phyloP scores from a whole-genome alignment of 1,139 yeast genomes.

The Kodamaea fungicola region DNA sequence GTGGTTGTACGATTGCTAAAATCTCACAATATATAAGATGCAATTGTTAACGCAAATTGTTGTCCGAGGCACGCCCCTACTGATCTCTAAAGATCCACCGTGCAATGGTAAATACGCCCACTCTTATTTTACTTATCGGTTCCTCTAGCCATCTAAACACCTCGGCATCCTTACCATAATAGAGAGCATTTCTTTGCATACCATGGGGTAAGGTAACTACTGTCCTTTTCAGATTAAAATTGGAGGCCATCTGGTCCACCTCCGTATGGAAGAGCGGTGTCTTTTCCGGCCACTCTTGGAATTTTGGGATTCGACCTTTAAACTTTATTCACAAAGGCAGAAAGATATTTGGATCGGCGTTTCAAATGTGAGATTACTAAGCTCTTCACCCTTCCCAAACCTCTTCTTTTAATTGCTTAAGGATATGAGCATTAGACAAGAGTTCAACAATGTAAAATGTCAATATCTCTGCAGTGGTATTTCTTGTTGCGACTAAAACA shows the following conservation, averaged over 20 bases:
- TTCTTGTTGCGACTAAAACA: slow-evolving; percentile 44
- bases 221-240: slow-evolving; percentile 45
- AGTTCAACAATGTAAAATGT: slow-evolving; percentile 41
- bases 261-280: slow-evolving; percentile 49
- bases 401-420: slow-evolving; percentile 29
- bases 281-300: slow-evolving; percentile 40
- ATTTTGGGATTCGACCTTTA: slow-evolving; percentile 52
- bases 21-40: slow-evolving; percentile 44
- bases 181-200: slow-evolving; percentile 43
- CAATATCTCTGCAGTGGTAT: slow-evolving; percentile 44
- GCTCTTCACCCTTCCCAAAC: slow-evolving; percentile 35
- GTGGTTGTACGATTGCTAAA: slow-evolving; percentile 19
- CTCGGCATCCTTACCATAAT: slow-evolving; percentile 48
- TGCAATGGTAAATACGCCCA: slow-evolving; percentile 57
- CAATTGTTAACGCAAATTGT: slow-evolving; percentile 57
- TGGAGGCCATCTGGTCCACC: slow-evolving; percentile 49
- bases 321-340: slow-evolving; percentile 45
- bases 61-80: slow-evolving; percentile 57
- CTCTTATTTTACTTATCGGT: slow-evolving; percentile 29
- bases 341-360: slow-evolving; percentile 44
- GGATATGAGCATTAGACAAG: slow-evolving; percentile 36
- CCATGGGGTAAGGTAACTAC: slow-evolving; percentile 39
- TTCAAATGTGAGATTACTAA: slow-evolving; percentile 41
- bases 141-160: slow-evolving; percentile 47
- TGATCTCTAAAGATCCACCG: no score